Conservation (phyloP, 345 rosid species). For the Salix exigua region DNA sequence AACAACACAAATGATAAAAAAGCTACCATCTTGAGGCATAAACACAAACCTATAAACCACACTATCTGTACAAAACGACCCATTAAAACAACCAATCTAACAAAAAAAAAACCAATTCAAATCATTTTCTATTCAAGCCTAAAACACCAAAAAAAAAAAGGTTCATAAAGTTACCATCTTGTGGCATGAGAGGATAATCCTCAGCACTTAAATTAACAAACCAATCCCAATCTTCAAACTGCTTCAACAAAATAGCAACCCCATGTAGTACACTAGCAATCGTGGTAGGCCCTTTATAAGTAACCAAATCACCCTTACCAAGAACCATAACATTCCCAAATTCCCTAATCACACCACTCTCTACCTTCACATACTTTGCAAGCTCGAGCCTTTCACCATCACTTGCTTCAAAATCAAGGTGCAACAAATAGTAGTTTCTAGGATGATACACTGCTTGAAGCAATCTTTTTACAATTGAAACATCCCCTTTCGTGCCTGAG, state of each 20-base stretch:
- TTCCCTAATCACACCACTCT: constrained; percentile 38
- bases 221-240: constrained; percentile 88
- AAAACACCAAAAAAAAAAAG: not conserved
- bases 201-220: constrained; percentile 77
- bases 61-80: no score
- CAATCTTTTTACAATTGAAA: constrained; percentile 49
- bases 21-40: no score
- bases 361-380: constrained; percentile 69
- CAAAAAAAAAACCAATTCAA: not conserved
- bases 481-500: constrained; percentile 78
- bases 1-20: no score
- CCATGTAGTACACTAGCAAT: constrained; percentile 76
- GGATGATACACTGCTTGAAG: constrained; percentile 75
- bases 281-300: constrained; percentile 78
- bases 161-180: constrained; percentile 57
- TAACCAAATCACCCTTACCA: constrained; percentile 75
- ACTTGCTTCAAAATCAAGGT: constrained; percentile 82
- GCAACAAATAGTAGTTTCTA: constrained; percentile 69
- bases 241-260: constrained; percentile 63
- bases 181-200: constrained; percentile 86
- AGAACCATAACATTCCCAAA: constrained; percentile 78
- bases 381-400: constrained; percentile 73
- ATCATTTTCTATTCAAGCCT: not conserved
- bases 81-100: not conserved
- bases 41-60: no score